Conservation (phyloP, 331 rosid genomes). For the Quercus phellos region DNA sequence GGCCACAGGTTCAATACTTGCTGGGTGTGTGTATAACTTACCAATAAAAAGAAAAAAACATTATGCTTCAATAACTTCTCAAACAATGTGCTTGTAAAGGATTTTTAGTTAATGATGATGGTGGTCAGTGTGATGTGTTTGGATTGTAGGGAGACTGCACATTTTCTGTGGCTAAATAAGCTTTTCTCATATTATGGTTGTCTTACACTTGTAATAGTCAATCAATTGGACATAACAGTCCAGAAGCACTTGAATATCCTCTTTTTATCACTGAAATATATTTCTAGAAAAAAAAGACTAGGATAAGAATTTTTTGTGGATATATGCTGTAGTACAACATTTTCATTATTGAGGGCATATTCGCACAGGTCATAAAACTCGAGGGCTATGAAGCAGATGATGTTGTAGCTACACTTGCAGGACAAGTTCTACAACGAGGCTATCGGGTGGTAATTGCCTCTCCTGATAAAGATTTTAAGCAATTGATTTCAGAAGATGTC, state of each 20-base stretch:
- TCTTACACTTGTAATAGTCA: not conserved
- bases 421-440: conserved; percentile 58
- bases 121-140: not conserved
- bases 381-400: conserved; percentile 93
- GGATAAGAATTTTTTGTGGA: not conserved
- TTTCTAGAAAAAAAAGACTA: not conserved
- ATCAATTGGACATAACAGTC: too few species aligned
- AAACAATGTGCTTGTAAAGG: not conserved
- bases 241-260: not conserved
- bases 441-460: conserved; percentile 73
- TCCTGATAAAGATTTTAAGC: conserved; percentile 95
- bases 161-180: not conserved
- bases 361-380: conserved; percentile 51
- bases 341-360: conserved; percentile 20
- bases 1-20: too few species aligned
- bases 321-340: not conserved
- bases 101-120: not conserved
- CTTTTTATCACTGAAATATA: not conserved
- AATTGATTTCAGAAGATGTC: conserved; percentile 80
- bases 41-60: too few species aligned
- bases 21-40: too few species aligned
- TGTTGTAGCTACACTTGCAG: conserved; percentile 82
- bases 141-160: not conserved
- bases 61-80: not conserved
- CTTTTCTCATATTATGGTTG: not conserved